Conservation (phyloP, 1,139 yeast genomes). For the Lodderomyces jiufengensis region DNA sequence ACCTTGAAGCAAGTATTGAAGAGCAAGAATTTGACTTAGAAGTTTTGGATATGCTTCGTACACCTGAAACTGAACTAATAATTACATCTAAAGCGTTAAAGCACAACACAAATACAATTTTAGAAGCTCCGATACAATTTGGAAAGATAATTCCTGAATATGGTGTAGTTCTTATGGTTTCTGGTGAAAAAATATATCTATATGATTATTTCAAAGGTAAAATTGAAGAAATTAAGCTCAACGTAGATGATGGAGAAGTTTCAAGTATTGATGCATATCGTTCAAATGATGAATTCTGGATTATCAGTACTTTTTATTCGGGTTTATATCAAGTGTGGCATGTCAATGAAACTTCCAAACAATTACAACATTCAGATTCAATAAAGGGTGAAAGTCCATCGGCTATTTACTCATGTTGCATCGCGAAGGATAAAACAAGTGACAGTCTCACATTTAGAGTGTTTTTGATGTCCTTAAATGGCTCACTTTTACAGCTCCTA, state of each 20-base stretch:
- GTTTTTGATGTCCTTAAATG: constrained; percentile 2
- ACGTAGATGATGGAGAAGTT: constrained; percentile 1
- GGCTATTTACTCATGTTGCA: constrained; percentile 2
- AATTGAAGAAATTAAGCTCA: neutral
- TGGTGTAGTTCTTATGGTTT: neutral
- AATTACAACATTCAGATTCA: neutral
- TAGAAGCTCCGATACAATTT: neutral
- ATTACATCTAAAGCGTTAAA: no score
- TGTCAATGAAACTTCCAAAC: neutral
- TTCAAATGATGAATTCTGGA: neutral
- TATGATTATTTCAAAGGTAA: neutral
- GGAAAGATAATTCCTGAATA: neutral
- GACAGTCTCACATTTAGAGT: no score
- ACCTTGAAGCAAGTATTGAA: neutral
- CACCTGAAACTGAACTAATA: no score
- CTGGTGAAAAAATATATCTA: neutral
- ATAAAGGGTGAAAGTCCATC: neutral
- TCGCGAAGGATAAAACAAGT: neutral
- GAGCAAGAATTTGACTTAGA: no score
- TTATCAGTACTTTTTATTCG: neutral
- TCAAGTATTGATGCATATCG: constrained; percentile 3
- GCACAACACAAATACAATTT: no score
- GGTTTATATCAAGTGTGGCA: constrained; percentile 6
- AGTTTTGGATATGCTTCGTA: no score
- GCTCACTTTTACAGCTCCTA: constrained; percentile 2